A percentile compares a stretch with the other conserved stretches of the same genome.
Conservation (phyloP, 129 eudicot species). For the Escallonia herrerae region DNA sequence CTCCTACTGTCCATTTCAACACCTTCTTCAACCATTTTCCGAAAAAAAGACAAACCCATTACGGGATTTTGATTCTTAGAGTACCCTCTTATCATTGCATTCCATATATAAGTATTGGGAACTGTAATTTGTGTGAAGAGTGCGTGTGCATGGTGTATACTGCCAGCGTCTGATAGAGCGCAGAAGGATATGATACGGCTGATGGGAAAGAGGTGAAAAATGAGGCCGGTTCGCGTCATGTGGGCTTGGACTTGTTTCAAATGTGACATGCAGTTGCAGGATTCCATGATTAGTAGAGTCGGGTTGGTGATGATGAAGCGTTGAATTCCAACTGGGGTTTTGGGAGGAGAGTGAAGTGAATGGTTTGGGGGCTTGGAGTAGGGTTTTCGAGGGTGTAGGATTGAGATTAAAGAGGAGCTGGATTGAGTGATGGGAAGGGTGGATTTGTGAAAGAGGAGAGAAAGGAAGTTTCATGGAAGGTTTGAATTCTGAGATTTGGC, state of each 20-base stretch:
- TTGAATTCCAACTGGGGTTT: conserved; percentile 48
- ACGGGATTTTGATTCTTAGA: conserved; percentile 18
- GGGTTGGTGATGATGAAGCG: conserved; percentile 58
- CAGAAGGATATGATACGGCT: conserved; percentile 63
- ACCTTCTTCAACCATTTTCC: conserved; percentile 36
- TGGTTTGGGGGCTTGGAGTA: conserved; percentile 7
- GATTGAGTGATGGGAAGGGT: conserved; percentile 1
- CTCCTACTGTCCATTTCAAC: conserved; percentile 55
- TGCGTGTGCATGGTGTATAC: conserved; percentile 27
- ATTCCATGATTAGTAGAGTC: conserved; percentile 43
- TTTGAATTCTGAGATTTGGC: background rate
- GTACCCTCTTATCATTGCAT: conserved; percentile 56
- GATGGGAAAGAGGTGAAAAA: conserved; percentile 53
- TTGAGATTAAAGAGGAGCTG: conserved; percentile 1
- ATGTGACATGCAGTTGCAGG: conserved; percentile 50
- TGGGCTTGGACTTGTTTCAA: conserved; percentile 64
- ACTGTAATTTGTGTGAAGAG: conserved; percentile 33
- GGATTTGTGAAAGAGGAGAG: background rate
- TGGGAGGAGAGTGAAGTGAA: conserved; percentile 24
- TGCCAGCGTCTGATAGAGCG: conserved; percentile 42
- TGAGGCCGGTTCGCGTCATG: conserved; percentile 52
- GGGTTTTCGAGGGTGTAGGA: background rate
- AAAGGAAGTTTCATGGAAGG: conserved; percentile 8
- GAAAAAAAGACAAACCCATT: conserved; percentile 40
- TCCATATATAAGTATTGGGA: conserved; percentile 67